Evolutionary conservation across 352 stramenopile genomes (phyloP).

Genomic region (Phytopythium ostracodes): DNA sequence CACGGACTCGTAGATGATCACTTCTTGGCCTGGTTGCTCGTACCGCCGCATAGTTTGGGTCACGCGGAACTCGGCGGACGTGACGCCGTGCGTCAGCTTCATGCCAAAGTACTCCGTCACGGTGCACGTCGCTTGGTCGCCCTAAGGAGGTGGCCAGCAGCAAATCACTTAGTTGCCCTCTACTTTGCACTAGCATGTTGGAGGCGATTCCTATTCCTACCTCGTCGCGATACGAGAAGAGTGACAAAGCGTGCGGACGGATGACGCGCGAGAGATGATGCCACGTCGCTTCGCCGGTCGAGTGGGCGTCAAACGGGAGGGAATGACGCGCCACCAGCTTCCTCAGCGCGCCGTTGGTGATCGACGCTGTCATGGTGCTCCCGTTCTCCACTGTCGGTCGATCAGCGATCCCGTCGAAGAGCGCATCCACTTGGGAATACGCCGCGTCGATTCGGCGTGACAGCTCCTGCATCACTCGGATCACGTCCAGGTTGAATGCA

Average conservation of each 20-base stretch:
- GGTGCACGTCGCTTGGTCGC: not conserved
- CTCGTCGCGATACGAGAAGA: constrained; percentile 4
- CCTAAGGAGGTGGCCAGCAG: too few relatives aligned
- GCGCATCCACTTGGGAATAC: not conserved
- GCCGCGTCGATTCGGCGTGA: not conserved
- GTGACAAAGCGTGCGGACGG: not conserved
- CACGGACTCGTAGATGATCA: constrained; percentile 5
- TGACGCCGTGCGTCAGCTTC: constrained; percentile 1
- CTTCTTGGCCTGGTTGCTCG: not conserved
- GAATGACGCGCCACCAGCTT: not conserved
- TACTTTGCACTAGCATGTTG: too few relatives aligned
- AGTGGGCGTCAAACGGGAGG: not conserved
- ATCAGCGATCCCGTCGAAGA: not conserved
- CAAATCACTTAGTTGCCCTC: too few relatives aligned
- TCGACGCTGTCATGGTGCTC: not conserved
- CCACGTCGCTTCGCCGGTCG: not conserved
- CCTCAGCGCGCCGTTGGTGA: not conserved
- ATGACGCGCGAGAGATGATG: constrained; percentile 2
- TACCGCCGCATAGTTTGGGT: constrained; percentile 6
- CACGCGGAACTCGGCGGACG: constrained; percentile 8
- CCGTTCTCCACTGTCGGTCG: not conserved
- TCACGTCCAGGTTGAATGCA: not conserved
- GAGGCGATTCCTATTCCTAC: not conserved
- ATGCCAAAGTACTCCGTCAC: constrained; percentile 12
- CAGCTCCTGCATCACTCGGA: not conserved